Evolutionary conservation across 345 rosid genomes (phyloP).

Genomic region (Sonneratia alba): DNA sequence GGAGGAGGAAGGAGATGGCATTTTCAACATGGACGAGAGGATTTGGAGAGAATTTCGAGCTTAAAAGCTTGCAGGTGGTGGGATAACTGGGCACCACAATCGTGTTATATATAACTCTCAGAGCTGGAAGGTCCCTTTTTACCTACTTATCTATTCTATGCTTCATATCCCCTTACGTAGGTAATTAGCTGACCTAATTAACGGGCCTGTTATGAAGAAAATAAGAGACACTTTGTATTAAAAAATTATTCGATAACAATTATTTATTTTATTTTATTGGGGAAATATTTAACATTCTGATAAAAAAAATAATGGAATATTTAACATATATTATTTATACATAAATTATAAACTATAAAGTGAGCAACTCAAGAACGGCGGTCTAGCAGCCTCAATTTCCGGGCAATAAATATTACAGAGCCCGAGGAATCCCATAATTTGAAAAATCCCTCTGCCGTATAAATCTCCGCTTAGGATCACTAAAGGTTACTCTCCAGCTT

Average conservation of each 20-base stretch:
- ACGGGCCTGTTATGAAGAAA: no score
- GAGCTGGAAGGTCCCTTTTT: no score
- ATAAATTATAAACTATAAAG: background rate
- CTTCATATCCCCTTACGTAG: no score
- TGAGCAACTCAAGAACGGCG: slow-evolving; percentile 11
- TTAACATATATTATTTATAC: no score
- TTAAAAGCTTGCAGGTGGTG: slow-evolving; percentile 16
- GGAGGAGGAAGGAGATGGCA: slow-evolving; percentile 35
- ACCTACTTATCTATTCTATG: no score
- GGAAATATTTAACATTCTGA: no score
- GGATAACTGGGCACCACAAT: slow-evolving; percentile 20
- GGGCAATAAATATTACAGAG: slow-evolving; percentile 1
- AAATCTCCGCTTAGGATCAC: slow-evolving; percentile 8
- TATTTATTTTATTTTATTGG: no score
- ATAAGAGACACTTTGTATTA: no score
- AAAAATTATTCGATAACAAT: no score
- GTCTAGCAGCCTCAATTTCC: slow-evolving; percentile 11
- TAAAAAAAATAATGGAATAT: no score
- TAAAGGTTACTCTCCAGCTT: background rate
- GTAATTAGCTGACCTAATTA: no score
- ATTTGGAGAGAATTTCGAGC: slow-evolving; percentile 10
- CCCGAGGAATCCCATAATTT: background rate
- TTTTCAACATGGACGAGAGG: background rate
- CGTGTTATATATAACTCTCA: background rate
- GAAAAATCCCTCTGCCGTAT: background rate